Evolutionary conservation across 768 basidiomycete species (phyloP).

Genomic region (Collybia nuda): DNA sequence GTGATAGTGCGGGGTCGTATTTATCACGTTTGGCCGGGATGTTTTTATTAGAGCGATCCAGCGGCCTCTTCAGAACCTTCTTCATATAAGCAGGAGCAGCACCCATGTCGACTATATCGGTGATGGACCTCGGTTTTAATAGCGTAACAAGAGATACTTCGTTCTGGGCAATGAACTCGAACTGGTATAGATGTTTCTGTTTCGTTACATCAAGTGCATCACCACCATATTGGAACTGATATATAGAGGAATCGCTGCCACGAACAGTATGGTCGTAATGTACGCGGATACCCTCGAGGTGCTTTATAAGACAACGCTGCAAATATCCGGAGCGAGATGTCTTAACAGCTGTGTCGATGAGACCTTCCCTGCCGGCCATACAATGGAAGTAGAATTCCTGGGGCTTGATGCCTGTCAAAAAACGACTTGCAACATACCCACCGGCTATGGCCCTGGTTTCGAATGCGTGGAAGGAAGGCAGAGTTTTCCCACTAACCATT

Average conservation of each 20-base stretch:
- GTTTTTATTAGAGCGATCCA: slow-evolving; percentile 38
- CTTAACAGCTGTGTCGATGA: slow-evolving; percentile 99
- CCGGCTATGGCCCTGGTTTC: slow-evolving; percentile 99
- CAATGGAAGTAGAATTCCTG: slow-evolving; percentile 99
- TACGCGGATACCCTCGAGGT: slow-evolving; percentile 93
- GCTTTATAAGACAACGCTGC: slow-evolving; percentile 97
- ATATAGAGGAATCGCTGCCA: slow-evolving; percentile 88
- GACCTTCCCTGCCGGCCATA: slow-evolving; percentile 98
- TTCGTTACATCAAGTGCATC: slow-evolving; percentile 96
- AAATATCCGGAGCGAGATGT: slow-evolving; percentile 98
- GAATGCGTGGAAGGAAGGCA: slow-evolving; percentile 95
- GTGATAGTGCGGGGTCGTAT: slow-evolving; percentile 70
- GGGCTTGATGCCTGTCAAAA: slow-evolving; percentile 96
- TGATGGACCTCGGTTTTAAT: slow-evolving; percentile 60
- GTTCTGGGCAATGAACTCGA: slow-evolving; percentile 92
- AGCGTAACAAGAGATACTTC: slow-evolving; percentile 74
- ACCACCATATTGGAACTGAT: slow-evolving; percentile 97
- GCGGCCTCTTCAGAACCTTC: slow-evolving; percentile 77
- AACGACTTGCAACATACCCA: slow-evolving; percentile 96
- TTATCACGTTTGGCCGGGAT: slow-evolving; percentile 53
- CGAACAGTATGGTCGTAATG: slow-evolving; percentile 99
- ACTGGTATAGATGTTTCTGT: slow-evolving; percentile 92
- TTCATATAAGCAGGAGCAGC: slow-evolving; percentile 83
- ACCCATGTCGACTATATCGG: slow-evolving; percentile 59
- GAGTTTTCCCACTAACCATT: slow-evolving; percentile 98